A percentile compares a stretch with the other conserved stretches of the same genome.
Conservation (phyloP, 306 rosid species). For the Quercus variabilis region DNA sequence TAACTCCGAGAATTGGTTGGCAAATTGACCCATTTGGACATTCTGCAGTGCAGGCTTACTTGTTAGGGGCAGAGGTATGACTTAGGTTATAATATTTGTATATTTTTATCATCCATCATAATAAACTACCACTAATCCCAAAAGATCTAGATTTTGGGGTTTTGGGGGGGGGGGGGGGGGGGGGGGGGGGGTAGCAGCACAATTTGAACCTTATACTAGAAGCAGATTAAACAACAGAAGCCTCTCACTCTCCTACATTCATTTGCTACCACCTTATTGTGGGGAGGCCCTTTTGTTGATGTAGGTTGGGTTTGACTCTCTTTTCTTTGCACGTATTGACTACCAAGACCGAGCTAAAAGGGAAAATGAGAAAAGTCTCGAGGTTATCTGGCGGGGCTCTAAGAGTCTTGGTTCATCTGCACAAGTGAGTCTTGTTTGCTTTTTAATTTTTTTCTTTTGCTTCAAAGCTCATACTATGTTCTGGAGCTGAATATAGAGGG, state of each 20-base stretch:
- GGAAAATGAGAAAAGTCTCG: constrained; percentile 63
- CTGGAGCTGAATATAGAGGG: neutral
- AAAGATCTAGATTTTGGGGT: too few species aligned
- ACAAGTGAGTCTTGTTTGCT: constrained; percentile 37
- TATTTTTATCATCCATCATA: too few species aligned
- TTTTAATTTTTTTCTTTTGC: neutral
- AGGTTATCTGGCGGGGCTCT: constrained; percentile 80
- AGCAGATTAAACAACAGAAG: neutral
- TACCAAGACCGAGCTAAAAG: constrained; percentile 80
- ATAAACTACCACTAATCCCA: too few species aligned
- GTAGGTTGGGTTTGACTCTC: constrained; percentile 75
- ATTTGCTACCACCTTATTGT: neutral
- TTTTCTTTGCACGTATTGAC: constrained; percentile 75
- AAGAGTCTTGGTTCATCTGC: constrained; percentile 71
- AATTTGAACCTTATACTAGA: neutral
- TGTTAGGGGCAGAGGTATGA: constrained; percentile 69
- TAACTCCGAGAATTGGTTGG: constrained; percentile 77
- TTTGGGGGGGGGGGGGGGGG: too few species aligned
- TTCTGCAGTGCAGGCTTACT: constrained; percentile 85
- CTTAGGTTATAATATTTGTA: neutral
- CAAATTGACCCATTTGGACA: constrained; percentile 94
- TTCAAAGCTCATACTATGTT: neutral
- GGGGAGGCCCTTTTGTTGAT: constrained; percentile 1
- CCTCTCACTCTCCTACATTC: neutral
- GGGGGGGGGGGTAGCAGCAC: too few species aligned